Conservation (phyloP, 106 monocot species). For the Triglochin maritima region DNA sequence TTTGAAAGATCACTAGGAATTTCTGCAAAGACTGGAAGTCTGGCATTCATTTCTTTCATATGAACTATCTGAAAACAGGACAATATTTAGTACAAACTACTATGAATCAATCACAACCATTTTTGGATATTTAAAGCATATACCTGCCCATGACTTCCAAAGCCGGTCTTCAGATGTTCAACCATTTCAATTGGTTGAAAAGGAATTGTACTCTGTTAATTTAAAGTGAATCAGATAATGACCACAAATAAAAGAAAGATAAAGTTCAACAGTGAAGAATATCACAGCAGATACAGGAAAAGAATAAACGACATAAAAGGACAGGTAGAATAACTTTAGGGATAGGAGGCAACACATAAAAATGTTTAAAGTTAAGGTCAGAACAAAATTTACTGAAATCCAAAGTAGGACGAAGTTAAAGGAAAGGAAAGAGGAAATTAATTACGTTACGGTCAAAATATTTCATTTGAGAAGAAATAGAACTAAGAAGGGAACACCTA, state of each 20-base stretch:
- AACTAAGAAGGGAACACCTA: not conserved
- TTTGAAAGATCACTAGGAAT: slow-evolving; percentile 23
- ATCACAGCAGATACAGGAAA: not conserved
- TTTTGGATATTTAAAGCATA: not conserved
- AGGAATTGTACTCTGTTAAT: slow-evolving; percentile 3
- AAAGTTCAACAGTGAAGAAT: not conserved
- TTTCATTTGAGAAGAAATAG: not conserved
- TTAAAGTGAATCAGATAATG: not conserved
- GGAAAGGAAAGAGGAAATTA: not conserved
- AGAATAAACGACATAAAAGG: not conserved
- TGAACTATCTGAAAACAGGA: slow-evolving; percentile 54
- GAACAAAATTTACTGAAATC: too few species aligned
- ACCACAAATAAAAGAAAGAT: not conserved
- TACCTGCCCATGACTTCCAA: slow-evolving; percentile 68
- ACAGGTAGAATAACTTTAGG: too few species aligned
- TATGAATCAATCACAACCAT: too few species aligned
- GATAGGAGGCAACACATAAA: too few species aligned
- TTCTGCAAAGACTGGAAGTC: slow-evolving; percentile 38
- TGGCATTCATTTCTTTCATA: slow-evolving; percentile 49
- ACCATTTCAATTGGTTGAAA: slow-evolving; percentile 61
- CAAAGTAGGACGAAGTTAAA: not conserved
- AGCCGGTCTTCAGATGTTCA: slow-evolving; percentile 56
- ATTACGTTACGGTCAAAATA: not conserved
- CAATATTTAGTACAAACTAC: not conserved
- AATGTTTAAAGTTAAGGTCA: too few species aligned